Percentiles rank a stretch among this genome's conserved stretches.
Evolutionary conservation across 1,139 yeast genomes (phyloP).

Genomic region (Kluyveromyces sp.): DNA sequence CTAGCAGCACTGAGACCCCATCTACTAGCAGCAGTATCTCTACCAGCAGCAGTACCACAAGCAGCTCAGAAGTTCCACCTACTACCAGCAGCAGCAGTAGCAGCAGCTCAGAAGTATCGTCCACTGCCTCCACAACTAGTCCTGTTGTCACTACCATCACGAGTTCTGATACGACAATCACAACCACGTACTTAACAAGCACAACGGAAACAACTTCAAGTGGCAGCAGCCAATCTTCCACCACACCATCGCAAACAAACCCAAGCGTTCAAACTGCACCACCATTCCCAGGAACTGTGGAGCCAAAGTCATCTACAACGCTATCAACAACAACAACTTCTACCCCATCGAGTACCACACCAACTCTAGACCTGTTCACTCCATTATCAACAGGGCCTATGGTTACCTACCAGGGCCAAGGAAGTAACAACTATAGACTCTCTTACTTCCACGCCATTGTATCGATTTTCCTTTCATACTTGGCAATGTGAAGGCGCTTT

Average conservation of each 20-base stretch:
- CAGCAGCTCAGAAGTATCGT: neutral
- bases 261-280: neutral
- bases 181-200: neutral
- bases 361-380: neutral
- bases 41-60: too few relatives aligned
- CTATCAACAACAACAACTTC: neutral
- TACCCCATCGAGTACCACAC: neutral
- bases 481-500: neutral
- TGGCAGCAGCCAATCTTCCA: too few relatives aligned
- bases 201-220: neutral
- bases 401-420: neutral
- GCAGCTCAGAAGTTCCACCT: too few relatives aligned
- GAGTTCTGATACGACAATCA: neutral
- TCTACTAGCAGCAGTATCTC: too few relatives aligned
- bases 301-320: slow-evolving; percentile 1
- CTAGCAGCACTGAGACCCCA: too few relatives aligned
- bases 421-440: neutral
- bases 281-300: slow-evolving; percentile 1
- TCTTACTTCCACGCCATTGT: neutral
- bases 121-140: neutral
- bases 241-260: too few relatives aligned
- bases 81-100: too few relatives aligned
- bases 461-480: neutral
- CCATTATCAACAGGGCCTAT: neutral
- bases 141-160: neutral